Conservation (phyloP, 2,329 filamentous ascomycete species). For the Dactylellina cionopaga region DNA sequence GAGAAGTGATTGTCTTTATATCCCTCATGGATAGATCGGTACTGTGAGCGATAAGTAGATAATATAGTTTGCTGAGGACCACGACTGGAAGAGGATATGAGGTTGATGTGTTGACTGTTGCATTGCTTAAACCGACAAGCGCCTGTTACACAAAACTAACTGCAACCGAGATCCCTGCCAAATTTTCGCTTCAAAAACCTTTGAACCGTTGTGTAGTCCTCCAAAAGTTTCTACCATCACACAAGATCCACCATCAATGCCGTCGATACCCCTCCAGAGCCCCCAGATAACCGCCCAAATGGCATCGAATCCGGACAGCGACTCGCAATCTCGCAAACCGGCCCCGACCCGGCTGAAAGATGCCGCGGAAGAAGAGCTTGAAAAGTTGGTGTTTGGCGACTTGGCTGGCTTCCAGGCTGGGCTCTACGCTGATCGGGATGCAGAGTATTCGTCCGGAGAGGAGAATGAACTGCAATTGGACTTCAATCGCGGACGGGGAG, state of each 20-base stretch:
- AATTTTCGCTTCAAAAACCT: slow-evolving; percentile 37
- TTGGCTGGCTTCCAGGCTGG: slow-evolving; percentile 81
- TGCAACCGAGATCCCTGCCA: slow-evolving; percentile 19
- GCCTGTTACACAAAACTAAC: slow-evolving; percentile 32
- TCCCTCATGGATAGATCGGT: too few relatives aligned
- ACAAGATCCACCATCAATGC: slow-evolving; percentile 8
- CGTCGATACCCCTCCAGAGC: slow-evolving; percentile 1
- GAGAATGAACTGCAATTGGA: slow-evolving; percentile 56
- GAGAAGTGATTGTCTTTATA: too few relatives aligned
- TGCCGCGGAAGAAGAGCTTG: slow-evolving; percentile 83
- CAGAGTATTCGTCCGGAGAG: slow-evolving; percentile 61
- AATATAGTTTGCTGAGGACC: too few relatives aligned
- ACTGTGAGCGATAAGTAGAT: too few relatives aligned
- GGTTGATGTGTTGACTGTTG: slow-evolving; percentile 22
- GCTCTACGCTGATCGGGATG: slow-evolving; percentile 69
- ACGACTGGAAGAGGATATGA: neutral
- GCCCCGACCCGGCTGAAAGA: slow-evolving; percentile 71
- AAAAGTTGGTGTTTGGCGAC: slow-evolving; percentile 88
- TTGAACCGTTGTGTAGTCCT: neutral
- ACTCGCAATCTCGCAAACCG: slow-evolving; percentile 6
- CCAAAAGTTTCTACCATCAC: neutral
- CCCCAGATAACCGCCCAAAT: slow-evolving; percentile 1
- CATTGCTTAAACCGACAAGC: slow-evolving; percentile 10
- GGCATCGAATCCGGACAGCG: slow-evolving; percentile 12
- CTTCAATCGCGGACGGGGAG: slow-evolving; percentile 54